Conservation (phyloP, 352 stramenopile species). For the Phytophthora sp. region DNA sequence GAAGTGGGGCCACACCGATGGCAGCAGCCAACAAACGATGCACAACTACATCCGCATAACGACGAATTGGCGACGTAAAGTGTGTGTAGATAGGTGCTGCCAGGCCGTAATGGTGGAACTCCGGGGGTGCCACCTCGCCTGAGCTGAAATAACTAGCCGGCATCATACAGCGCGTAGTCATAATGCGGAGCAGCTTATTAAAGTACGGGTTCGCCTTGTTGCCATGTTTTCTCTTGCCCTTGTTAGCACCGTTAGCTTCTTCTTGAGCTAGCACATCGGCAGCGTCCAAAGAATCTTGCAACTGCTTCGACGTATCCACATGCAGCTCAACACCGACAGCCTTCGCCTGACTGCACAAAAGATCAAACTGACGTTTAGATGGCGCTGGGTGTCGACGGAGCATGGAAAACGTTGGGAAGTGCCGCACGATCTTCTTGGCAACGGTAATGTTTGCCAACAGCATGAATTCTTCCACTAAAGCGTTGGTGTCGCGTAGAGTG, state of each 20-base stretch:
- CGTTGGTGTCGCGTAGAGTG: slow-evolving; percentile 94
- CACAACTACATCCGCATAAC: slow-evolving; percentile 98
- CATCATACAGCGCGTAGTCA: slow-evolving; percentile 98
- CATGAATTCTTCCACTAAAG: slow-evolving; percentile 99
- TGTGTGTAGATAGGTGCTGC: slow-evolving; percentile 99
- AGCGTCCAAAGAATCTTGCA: slow-evolving; percentile 85
- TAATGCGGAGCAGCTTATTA: slow-evolving; percentile 98
- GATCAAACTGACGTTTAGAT: slow-evolving; percentile 94
- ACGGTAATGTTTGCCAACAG: slow-evolving; percentile 99
- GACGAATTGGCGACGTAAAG: slow-evolving; percentile 99
- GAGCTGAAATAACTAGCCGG: slow-evolving; percentile 99
- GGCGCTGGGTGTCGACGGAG: slow-evolving; percentile 95
- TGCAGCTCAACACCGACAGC: slow-evolving; percentile 80
- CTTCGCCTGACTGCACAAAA: slow-evolving; percentile 82
- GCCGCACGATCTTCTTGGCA: slow-evolving; percentile 93
- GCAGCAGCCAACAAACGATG: slow-evolving; percentile 97
- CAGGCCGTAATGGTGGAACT: slow-evolving; percentile 99
- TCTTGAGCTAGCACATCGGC: slow-evolving; percentile 56
- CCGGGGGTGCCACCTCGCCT: slow-evolving; percentile 93
- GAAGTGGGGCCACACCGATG: slow-evolving; percentile 96
- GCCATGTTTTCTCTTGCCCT: slow-evolving; percentile 38
- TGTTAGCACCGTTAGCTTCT: slow-evolving; percentile 10
- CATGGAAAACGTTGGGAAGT: slow-evolving; percentile 96
- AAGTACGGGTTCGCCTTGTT: slow-evolving; percentile 93
- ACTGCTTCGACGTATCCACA: slow-evolving; percentile 80